phyloP scores from a whole-genome alignment of 2,329 filamentous ascomycete species.

The Elsinoe perseae region DNA sequence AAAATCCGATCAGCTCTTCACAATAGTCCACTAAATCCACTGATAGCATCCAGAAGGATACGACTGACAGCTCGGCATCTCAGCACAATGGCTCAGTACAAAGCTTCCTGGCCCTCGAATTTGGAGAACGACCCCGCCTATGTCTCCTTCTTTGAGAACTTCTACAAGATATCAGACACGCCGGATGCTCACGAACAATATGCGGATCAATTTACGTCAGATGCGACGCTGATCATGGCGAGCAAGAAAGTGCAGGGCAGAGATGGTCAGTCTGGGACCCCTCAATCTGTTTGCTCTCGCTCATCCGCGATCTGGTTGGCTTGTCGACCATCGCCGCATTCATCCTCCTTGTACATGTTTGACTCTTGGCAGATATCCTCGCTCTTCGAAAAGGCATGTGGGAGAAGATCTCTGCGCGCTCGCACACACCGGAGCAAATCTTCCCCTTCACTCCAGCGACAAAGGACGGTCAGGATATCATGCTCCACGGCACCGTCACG shows the following conservation, averaged over 20 bases:
- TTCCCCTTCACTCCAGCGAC: constrained; percentile 39
- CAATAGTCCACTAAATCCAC: not conserved
- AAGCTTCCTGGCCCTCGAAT: constrained; percentile 23
- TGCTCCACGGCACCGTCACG: constrained; percentile 48
- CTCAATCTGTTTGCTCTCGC: not conserved
- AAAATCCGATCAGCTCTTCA: not conserved
- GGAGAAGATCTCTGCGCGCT: constrained; percentile 43
- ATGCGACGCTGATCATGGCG: constrained; percentile 48
- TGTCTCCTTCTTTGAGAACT: constrained; percentile 39
- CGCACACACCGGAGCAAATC: constrained; percentile 42
- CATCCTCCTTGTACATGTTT: not conserved
- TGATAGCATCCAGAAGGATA: not conserved
- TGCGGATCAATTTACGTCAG: constrained; percentile 39
- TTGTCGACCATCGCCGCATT: no score
- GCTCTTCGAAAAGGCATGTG: constrained; percentile 46
- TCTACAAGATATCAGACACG: constrained; percentile 41
- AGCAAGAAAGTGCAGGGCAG: constrained; percentile 39
- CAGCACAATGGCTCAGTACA: constrained; percentile 28
- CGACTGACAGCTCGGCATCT: not conserved
- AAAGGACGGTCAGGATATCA: constrained; percentile 40
- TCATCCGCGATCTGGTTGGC: no score
- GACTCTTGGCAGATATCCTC: constrained; percentile 40
- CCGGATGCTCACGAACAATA: constrained; percentile 45
- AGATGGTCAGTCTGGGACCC: constrained; percentile 32
- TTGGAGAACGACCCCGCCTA: constrained; percentile 34